phyloP scores from a whole-genome alignment of 306 rosid species.

The Myrica gale region DNA sequence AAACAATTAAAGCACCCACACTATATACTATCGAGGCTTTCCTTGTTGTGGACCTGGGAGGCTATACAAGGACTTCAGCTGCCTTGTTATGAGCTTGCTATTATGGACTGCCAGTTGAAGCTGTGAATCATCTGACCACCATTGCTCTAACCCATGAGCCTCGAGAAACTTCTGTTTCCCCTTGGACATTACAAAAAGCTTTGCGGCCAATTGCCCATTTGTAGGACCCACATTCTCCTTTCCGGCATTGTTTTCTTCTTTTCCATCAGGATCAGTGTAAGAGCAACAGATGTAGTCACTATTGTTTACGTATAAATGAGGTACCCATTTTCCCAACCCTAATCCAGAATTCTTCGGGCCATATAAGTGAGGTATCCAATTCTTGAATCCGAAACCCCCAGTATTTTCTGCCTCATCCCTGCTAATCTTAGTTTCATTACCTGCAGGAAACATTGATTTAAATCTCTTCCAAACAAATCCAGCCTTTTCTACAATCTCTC shows the following conservation, averaged over 20 bases:
- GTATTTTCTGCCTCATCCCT: constrained; percentile 33
- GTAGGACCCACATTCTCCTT: constrained; percentile 55
- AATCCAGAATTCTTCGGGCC: constrained; percentile 40
- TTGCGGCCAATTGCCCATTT: constrained; percentile 58
- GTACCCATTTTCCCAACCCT: constrained; percentile 69
- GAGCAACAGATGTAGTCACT: constrained; percentile 91
- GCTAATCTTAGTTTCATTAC: constrained; percentile 38
- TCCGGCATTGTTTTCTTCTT: constrained; percentile 29
- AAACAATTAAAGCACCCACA: not conserved
- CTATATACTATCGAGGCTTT: constrained; percentile 24
- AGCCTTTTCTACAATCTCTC: constrained; percentile 67
- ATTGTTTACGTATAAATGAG: constrained; percentile 83
- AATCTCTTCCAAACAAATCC: constrained; percentile 74
- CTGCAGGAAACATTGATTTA: constrained; percentile 64
- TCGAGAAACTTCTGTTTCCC: constrained; percentile 88
- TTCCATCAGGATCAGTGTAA: constrained; percentile 56
- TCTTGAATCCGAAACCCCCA: constrained; percentile 35
- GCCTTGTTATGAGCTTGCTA: constrained; percentile 81
- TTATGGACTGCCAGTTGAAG: constrained; percentile 71
- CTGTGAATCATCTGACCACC: constrained; percentile 96
- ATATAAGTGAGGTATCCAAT: constrained; percentile 48
- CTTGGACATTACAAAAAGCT: constrained; percentile 78
- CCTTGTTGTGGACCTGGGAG: constrained; percentile 44
- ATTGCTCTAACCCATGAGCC: constrained; percentile 94
- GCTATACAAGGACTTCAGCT: constrained; percentile 67